Percentiles rank a stretch among this genome's conserved stretches.
Conservation (phyloP, 306 rosid species). For the Hippophae rhamnoides region DNA sequence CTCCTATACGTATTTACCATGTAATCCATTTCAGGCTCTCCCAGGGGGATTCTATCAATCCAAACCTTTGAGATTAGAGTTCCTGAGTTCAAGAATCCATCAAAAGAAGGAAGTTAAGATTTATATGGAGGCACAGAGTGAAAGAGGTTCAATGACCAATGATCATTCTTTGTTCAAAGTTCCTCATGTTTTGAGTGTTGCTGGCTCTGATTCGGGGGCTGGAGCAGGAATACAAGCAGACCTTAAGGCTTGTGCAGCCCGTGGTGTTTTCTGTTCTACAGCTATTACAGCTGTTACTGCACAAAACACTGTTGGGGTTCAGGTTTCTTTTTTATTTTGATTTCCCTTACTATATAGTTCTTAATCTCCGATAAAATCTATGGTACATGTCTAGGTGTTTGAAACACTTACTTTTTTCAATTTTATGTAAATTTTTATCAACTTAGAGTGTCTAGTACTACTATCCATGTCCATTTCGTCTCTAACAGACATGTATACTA, state of each 20-base stretch:
- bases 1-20: background rate
- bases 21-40: background rate
- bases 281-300: constrained; percentile 88
- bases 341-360: background rate
- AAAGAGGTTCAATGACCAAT: constrained; percentile 11
- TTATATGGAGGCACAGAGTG: constrained; percentile 30
- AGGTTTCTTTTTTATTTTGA: constrained; percentile 39
- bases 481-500: too few relatives aligned
- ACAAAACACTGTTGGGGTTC: constrained; percentile 85
- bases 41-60: constrained; percentile 11
- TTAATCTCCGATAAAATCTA: background rate
- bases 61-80: constrained; percentile 5
- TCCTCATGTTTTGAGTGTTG: constrained; percentile 72
- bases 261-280: constrained; percentile 83
- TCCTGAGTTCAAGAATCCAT: constrained; percentile 4
- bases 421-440: too few relatives aligned
- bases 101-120: background rate
- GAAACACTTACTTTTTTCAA: too few relatives aligned
- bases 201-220: constrained; percentile 87
- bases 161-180: constrained; percentile 21
- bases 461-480: too few relatives aligned
- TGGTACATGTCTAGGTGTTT: too few relatives aligned
- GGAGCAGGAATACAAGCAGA: constrained; percentile 99
- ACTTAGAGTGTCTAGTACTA: too few relatives aligned
- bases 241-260: constrained; percentile 76